These are phyloP conservation scores for Circinella minor DNA, from an alignment of 371 early-diverging fungal genomes.

Conservation along the genomic window DNA sequence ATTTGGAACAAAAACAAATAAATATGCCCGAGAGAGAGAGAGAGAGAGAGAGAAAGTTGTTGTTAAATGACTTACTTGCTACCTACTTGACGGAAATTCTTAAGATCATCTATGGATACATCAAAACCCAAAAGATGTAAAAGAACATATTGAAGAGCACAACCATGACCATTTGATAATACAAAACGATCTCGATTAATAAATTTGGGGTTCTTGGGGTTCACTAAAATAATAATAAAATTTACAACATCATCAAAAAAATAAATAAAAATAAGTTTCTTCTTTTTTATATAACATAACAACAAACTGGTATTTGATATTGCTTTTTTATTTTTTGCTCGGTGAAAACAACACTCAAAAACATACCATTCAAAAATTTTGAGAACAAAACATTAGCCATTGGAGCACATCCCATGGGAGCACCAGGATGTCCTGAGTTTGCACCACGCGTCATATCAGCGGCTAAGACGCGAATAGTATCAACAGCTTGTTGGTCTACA, in stretches of 20 bases:
- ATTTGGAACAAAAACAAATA: too few relatives aligned
- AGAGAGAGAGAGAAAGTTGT: background rate
- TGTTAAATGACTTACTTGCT: conserved; percentile 57
- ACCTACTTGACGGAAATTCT: conserved; percentile 91
- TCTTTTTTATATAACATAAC: too few relatives aligned
- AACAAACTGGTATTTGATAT: background rate
- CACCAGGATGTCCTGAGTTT: conserved; percentile 98
- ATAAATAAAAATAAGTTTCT: too few relatives aligned
- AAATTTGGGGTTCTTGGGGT: conserved; percentile 90
- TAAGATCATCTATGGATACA: conserved; percentile 91
- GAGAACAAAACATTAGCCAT: conserved; percentile 93
- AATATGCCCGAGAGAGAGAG: background rate
- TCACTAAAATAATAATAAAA: conserved; percentile 48
- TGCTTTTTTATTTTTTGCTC: background rate
- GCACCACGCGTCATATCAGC: conserved; percentile 94
- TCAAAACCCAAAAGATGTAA: conserved; percentile 93
- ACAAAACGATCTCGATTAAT: conserved; percentile 97
- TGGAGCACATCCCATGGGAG: conserved; percentile 85
- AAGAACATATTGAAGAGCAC: conserved; percentile 93
- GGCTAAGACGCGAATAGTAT: conserved; percentile 93
- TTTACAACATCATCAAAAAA: too few relatives aligned
- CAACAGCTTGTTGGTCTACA: conserved; percentile 64
- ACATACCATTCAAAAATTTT: conserved; percentile 76
- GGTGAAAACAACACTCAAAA: conserved; percentile 47
- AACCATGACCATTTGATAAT: conserved; percentile 99